Conservation (phyloP, 2,329 filamentous ascomycete species). For the Aspergillus sp. region DNA sequence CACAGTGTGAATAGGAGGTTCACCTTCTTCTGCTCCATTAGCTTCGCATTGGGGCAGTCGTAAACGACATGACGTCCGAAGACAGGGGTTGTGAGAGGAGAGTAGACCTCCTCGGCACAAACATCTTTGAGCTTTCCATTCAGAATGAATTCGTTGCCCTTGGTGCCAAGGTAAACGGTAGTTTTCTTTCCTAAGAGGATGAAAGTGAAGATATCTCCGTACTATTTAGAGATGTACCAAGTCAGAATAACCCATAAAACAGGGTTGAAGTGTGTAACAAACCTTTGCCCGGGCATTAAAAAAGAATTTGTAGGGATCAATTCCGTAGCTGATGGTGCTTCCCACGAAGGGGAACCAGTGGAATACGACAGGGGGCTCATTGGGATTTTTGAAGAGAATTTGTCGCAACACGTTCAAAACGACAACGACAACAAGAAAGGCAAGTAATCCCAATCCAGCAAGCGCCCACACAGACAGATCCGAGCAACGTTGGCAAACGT, state of each 20-base stretch:
- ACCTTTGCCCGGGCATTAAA: constrained; percentile 71
- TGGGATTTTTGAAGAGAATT: constrained; percentile 75
- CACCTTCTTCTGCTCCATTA: constrained; percentile 97
- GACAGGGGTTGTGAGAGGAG: constrained; percentile 67
- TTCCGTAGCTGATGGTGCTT: constrained; percentile 90
- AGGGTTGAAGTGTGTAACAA: constrained; percentile 17
- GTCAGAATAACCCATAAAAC: neutral
- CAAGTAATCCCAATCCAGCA: constrained; percentile 43
- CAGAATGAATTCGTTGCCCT: constrained; percentile 88
- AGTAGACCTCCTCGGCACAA: constrained; percentile 88
- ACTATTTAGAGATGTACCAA: constrained; percentile 48
- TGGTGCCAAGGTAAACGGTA: constrained; percentile 77
- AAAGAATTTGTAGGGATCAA: constrained; percentile 71
- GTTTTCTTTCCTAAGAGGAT: constrained; percentile 84
- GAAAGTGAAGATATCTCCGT: constrained; percentile 90
- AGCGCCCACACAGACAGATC: constrained; percentile 49
- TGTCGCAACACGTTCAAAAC: constrained; percentile 78
- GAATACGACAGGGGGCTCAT: constrained; percentile 70
- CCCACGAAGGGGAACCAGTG: constrained; percentile 73
- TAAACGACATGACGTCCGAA: constrained; percentile 88
- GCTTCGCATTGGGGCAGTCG: constrained; percentile 84
- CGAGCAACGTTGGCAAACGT: constrained; percentile 47
- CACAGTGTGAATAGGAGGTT: constrained; percentile 14
- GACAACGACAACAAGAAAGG: constrained; percentile 58
- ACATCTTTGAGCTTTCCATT: constrained; percentile 90